Evolutionary conservation across 495 filamentous ascomycete genomes (phyloP).

Genomic region (Aspergillus kassunensis): DNA sequence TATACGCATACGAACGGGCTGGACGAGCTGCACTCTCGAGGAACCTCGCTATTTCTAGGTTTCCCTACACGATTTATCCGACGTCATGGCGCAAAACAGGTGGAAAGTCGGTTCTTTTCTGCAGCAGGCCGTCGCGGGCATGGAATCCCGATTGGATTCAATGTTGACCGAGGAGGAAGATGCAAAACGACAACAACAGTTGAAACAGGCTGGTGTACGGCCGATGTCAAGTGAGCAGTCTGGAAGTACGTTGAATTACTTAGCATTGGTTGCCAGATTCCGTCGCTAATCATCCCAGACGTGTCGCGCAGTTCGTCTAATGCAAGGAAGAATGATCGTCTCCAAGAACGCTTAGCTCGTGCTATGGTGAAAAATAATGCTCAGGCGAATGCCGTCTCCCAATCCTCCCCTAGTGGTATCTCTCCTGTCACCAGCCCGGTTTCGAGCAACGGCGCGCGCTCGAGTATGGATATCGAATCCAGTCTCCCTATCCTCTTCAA

Average conservation of each 20-base stretch:
- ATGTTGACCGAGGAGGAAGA: conserved; percentile 80
- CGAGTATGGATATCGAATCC: conserved; percentile 38
- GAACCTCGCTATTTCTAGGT: not conserved
- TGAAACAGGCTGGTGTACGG: conserved; percentile 23
- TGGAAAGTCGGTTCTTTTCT: conserved; percentile 70
- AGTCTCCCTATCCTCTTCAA: conserved; percentile 21
- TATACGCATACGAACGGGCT: conserved; percentile 22
- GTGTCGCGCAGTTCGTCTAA: conserved; percentile 51
- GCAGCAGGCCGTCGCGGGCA: conserved; percentile 85
- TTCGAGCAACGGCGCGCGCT: conserved; percentile 32
- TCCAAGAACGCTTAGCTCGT: conserved; percentile 81
- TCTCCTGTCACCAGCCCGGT: conserved; percentile 34
- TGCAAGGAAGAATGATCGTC: conserved; percentile 62
- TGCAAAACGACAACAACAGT: conserved; percentile 20
- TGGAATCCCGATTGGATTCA: conserved; percentile 88
- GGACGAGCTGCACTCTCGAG: no score
- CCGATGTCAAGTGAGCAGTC: conserved; percentile 19
- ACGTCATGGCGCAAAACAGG: conserved; percentile 43
- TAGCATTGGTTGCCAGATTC: not conserved
- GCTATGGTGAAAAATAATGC: conserved; percentile 51
- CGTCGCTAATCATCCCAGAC: conserved; percentile 30
- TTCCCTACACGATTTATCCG: conserved; percentile 1
- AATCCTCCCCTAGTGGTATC: conserved; percentile 31
- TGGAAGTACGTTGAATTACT: conserved; percentile 17
- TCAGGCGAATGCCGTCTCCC: conserved; percentile 22